A percentile compares a stretch with the other conserved stretches of the same genome.
phyloP scores from a whole-genome alignment of 306 rosid species.

The Prinsepia uniflora region DNA sequence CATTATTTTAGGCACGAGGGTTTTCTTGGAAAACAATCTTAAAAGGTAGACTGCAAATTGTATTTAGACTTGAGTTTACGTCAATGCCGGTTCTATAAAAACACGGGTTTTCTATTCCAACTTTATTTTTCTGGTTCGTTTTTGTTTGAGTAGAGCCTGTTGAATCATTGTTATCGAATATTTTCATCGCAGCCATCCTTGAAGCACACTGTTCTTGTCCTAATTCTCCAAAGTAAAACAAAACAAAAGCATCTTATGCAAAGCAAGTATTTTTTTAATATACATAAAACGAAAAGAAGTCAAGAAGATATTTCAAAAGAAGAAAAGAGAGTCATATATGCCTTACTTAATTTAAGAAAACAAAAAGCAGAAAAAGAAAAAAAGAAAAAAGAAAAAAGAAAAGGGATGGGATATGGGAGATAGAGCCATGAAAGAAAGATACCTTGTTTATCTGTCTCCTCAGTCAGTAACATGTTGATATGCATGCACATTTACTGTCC shows the following conservation, averaged over 20 bases:
- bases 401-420: conserved; percentile 29
- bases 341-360: too few relatives aligned
- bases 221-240: background rate
- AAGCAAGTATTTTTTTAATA: background rate
- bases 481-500: conserved; percentile 43
- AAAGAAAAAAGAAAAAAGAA: too few relatives aligned
- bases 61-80: too few relatives aligned
- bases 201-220: conserved; percentile 13
- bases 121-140: background rate
- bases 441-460: conserved; percentile 66
- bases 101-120: background rate
- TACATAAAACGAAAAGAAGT: conserved; percentile 20
- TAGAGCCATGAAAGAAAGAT: conserved; percentile 38
- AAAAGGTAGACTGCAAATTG: too few relatives aligned
- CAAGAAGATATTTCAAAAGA: too few relatives aligned
- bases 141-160: background rate
- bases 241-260: conserved; percentile 8
- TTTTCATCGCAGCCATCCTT: background rate
- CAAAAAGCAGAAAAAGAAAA: too few relatives aligned
- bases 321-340: too few relatives aligned
- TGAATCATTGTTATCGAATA: background rate
- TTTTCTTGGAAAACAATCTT: too few relatives aligned
- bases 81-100: too few relatives aligned
- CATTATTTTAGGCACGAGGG: too few relatives aligned
- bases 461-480: conserved; percentile 39